Conservation (phyloP, 306 rosid species). For the Astragalus glycyphyllos region DNA sequence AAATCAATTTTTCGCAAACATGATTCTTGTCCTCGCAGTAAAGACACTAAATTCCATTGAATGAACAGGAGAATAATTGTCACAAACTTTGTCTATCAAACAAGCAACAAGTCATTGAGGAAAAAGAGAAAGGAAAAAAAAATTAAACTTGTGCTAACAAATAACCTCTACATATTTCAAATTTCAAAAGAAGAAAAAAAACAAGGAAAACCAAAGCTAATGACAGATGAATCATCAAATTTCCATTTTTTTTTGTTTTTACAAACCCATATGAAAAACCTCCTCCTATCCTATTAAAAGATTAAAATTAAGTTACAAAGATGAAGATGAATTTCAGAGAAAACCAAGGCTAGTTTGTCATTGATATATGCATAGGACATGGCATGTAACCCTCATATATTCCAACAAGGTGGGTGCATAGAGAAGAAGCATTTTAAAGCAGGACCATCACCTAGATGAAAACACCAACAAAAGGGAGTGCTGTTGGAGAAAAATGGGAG, state of each 20-base stretch:
- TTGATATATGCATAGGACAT: not conserved
- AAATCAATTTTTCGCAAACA: not conserved
- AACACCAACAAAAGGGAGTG: constrained; percentile 14
- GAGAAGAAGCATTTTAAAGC: constrained; percentile 1
- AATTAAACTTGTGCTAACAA: constrained; percentile 11
- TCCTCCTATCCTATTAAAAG: constrained; percentile 15
- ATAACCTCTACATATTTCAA: not conserved
- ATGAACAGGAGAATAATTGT: not conserved
- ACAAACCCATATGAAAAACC: constrained; percentile 2
- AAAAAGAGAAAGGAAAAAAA: not conserved
- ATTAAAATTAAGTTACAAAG: not conserved
- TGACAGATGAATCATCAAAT: not conserved
- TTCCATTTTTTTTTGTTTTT: constrained; percentile 40
- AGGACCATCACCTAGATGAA: constrained; percentile 8
- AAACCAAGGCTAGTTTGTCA: constrained; percentile 5
- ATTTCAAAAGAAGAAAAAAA: not conserved
- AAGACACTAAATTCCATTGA: not conserved
- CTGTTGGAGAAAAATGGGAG: too few relatives aligned
- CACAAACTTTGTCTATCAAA: not conserved
- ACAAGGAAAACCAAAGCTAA: constrained; percentile 29
- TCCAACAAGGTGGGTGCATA: constrained; percentile 29
- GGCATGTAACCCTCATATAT: constrained; percentile 2
- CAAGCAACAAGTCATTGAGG: not conserved
- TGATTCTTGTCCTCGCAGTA: not conserved
- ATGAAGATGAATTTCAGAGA: not conserved